Evolutionary conservation across 331 rosid species (phyloP).

Genomic region (Quercus phellos): DNA sequence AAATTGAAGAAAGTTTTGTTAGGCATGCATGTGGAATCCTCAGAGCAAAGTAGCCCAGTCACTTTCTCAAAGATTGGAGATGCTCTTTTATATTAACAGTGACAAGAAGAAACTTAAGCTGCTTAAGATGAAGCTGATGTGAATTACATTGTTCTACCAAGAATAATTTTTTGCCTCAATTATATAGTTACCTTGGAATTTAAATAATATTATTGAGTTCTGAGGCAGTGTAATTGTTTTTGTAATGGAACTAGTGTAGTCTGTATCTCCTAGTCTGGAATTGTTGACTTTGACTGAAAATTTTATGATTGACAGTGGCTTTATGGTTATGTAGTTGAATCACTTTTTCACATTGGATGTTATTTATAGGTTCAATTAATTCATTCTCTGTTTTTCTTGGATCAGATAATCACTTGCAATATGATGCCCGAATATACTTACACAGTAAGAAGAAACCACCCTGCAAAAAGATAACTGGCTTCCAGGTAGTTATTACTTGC

Average conservation of each 20-base stretch:
- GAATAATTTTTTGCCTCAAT: background rate
- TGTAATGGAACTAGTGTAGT: slow-evolving; percentile 1
- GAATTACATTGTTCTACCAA: background rate
- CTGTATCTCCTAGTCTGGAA: background rate
- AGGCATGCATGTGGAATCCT: background rate
- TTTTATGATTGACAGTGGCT: background rate
- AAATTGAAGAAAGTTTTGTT: background rate
- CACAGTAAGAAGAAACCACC: slow-evolving; percentile 68
- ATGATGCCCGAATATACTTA: slow-evolving; percentile 58
- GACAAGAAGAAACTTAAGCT: background rate
- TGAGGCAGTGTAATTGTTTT: background rate
- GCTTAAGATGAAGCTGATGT: background rate
- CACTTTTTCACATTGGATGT: background rate
- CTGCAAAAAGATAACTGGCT: slow-evolving; percentile 82
- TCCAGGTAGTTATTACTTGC: slow-evolving; percentile 54
- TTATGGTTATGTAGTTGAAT: background rate
- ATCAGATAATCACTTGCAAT: slow-evolving; percentile 67
- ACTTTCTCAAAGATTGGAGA: background rate
- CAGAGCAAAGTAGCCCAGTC: background rate
- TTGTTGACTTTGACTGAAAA: background rate
- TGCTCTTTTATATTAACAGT: background rate
- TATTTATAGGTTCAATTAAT: slow-evolving; percentile 9
- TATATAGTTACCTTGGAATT: background rate
- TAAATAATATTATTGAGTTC: background rate
- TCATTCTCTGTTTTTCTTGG: slow-evolving; percentile 25